phyloP scores from a whole-genome alignment of 2,329 filamentous ascomycete species.

The Verticillium nubilum region DNA sequence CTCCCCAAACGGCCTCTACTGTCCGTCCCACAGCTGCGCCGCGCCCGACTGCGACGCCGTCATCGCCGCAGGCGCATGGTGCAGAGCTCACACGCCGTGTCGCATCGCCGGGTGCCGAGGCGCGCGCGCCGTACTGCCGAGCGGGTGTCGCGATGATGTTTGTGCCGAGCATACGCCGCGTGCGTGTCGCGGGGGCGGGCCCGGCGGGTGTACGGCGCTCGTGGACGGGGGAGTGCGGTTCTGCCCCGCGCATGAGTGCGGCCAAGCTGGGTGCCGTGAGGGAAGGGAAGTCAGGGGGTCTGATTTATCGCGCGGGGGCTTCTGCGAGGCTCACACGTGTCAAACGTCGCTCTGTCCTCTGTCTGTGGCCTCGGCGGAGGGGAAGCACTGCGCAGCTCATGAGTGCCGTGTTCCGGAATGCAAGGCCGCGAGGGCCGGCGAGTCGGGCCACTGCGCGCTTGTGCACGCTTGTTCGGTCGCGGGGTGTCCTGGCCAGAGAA shows the following conservation, averaged over 20 bases:
- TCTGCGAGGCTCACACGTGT: slow-evolving; percentile 11
- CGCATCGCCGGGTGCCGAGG: slow-evolving; percentile 7
- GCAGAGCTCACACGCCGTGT: slow-evolving; percentile 10
- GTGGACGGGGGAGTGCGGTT: slow-evolving; percentile 2
- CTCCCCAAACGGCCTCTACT: slow-evolving; percentile 8
- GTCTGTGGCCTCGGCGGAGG: neutral
- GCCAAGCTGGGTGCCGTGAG: neutral
- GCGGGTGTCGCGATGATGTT: neutral
- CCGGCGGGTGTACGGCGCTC: neutral
- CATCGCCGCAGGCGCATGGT: slow-evolving; percentile 13
- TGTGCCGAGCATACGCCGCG: slow-evolving; percentile 1
- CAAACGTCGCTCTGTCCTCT: slow-evolving; percentile 1
- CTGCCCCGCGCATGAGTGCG: slow-evolving; percentile 10
- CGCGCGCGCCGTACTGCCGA: slow-evolving; percentile 1
- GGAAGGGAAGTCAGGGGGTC: neutral
- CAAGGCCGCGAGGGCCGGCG: neutral
- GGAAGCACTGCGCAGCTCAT: slow-evolving; percentile 7
- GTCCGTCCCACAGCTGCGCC: slow-evolving; percentile 10
- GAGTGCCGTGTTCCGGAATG: slow-evolving; percentile 6
- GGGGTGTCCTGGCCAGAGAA: slow-evolving; percentile 3
- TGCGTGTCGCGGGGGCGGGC: slow-evolving; percentile 1
- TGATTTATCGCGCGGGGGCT: neutral
- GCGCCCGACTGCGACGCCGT: slow-evolving; percentile 8
- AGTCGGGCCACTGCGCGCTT: slow-evolving; percentile 6
- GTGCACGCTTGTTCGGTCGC: slow-evolving; percentile 5